These are phyloP conservation scores for Ustulina deusta DNA, from an alignment of 2,329 filamentous ascomycete species.

Conservation along the genomic window DNA sequence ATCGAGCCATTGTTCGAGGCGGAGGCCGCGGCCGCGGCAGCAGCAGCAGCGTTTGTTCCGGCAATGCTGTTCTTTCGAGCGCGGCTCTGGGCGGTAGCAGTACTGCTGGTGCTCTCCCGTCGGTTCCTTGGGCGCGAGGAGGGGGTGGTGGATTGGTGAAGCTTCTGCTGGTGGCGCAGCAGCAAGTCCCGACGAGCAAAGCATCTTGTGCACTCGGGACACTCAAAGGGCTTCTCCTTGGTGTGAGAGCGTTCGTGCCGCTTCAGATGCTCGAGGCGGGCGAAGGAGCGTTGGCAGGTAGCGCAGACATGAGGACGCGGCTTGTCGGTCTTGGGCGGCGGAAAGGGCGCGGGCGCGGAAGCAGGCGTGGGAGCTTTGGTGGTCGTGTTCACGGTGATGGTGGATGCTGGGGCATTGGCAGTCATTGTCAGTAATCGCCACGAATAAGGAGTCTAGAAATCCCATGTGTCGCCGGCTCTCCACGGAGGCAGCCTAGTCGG, in stretches of 20 bases:
- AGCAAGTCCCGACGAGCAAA: conserved; percentile 94
- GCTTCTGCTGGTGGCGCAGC: conserved; percentile 96
- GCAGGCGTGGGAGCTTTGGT: conserved; percentile 44
- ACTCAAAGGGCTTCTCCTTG: conserved; percentile 97
- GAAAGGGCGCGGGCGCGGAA: conserved; percentile 60
- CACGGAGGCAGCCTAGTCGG: conserved; percentile 27
- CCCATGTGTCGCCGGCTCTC: conserved; percentile 36
- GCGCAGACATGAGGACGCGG: conserved; percentile 93
- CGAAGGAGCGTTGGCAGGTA: conserved; percentile 92
- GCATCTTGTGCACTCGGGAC: conserved; percentile 91
- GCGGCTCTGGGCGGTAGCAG: conserved; percentile 73
- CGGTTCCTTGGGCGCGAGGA: conserved; percentile 88
- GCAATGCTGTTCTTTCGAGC: conserved; percentile 94
- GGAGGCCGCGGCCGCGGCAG: conserved; percentile 63
- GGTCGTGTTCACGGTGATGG: conserved; percentile 56
- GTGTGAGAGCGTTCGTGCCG: conserved; percentile 81
- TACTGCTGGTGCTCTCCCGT: conserved; percentile 86
- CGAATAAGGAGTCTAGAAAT: conserved; percentile 24
- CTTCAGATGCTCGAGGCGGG: conserved; percentile 94
- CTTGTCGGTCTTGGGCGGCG: conserved; percentile 95
- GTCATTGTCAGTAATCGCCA: conserved; percentile 44
- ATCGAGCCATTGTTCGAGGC: conserved; percentile 70
- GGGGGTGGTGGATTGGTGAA: conserved; percentile 92
- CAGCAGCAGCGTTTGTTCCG: conserved; percentile 60
- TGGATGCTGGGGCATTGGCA: conserved; percentile 47